Conservation (phyloP, 495 filamentous ascomycete genomes). For the Penicillium riverlandense region DNA sequence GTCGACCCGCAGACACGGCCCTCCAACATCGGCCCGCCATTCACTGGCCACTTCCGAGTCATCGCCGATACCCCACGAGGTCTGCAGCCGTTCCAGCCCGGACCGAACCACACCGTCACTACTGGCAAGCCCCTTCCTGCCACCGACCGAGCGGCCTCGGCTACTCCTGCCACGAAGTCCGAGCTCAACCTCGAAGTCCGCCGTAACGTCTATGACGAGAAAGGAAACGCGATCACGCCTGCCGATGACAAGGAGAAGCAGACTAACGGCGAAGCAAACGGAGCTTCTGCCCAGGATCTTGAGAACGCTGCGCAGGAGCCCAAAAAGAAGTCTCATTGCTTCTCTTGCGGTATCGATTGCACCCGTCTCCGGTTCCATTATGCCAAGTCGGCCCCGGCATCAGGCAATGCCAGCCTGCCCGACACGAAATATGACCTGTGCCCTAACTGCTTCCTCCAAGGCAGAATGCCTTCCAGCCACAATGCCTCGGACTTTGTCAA, state of each 20-base stretch:
- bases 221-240: constrained; percentile 71
- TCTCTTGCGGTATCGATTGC: constrained; percentile 88
- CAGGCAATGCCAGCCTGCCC: constrained; percentile 47
- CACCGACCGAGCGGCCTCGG: constrained; percentile 71
- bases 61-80: constrained; percentile 92
- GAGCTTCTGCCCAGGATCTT: constrained; percentile 19
- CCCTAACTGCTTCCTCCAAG: constrained; percentile 80
- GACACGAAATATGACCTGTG: constrained; percentile 79
- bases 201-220: constrained; percentile 91
- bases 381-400: constrained; percentile 49
- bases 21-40: constrained; percentile 91
- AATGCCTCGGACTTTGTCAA: constrained; percentile 71
- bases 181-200: constrained; percentile 85
- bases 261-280: constrained; percentile 69
- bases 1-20: constrained; percentile 93
- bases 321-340: constrained; percentile 72
- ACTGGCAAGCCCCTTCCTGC: constrained; percentile 62
- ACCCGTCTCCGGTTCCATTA: constrained; percentile 88
- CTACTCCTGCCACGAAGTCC: constrained; percentile 59
- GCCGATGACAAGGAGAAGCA: constrained; percentile 56
- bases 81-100: constrained; percentile 89
- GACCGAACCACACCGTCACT: constrained; percentile 64
- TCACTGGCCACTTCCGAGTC: constrained; percentile 94
- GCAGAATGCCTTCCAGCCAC: constrained; percentile 67
- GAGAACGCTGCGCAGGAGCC: constrained; percentile 54